A percentile compares a stretch with the other conserved stretches of the same genome.
Evolutionary conservation across 2,329 filamentous ascomycete genomes (phyloP).

Genomic region (Myriangium duriaei): DNA sequence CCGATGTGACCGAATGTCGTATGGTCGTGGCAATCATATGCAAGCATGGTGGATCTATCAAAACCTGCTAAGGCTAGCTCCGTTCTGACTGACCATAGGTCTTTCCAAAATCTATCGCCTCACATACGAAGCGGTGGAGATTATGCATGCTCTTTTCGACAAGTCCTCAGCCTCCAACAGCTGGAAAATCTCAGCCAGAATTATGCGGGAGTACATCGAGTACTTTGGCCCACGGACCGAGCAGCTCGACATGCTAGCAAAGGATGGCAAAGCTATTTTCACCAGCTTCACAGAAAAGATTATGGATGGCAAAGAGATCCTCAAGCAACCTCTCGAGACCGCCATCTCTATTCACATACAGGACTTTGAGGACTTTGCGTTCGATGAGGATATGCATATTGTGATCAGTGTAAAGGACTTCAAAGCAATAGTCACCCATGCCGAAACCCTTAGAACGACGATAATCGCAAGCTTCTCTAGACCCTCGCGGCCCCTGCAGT

Average conservation of each 20-base stretch:
- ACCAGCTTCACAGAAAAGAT: slow-evolving; percentile 75
- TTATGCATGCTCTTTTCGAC: slow-evolving; percentile 66
- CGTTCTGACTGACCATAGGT: too few species aligned
- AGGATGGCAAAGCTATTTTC: slow-evolving; percentile 57
- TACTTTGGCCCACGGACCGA: slow-evolving; percentile 72
- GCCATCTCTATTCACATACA: slow-evolving; percentile 64
- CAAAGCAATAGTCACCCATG: slow-evolving; percentile 64
- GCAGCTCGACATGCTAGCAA: slow-evolving; percentile 64
- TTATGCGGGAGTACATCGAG: slow-evolving; percentile 62
- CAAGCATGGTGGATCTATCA: slow-evolving; percentile 61
- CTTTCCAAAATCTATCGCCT: slow-evolving; percentile 67
- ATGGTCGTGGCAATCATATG: slow-evolving; percentile 63
- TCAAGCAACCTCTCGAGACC: slow-evolving; percentile 71
- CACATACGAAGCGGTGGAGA: slow-evolving; percentile 60
- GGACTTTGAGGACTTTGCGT: slow-evolving; percentile 63
- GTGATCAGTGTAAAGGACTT: slow-evolving; percentile 76
- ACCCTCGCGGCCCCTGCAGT: slow-evolving; percentile 58
- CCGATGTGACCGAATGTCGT: slow-evolving; percentile 54
- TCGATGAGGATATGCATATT: slow-evolving; percentile 65
- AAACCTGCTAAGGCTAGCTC: too few species aligned
- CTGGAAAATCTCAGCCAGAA: slow-evolving; percentile 60
- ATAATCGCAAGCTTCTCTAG: slow-evolving; percentile 58
- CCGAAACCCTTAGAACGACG: slow-evolving; percentile 53
- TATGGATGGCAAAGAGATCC: slow-evolving; percentile 56
- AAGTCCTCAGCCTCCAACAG: slow-evolving; percentile 51